Evolutionary conservation across 73 alveolate genomes (phyloP), one percentile per base, ranked within the genome.

Genomic region (Paramecium octaurelia): DNA sequence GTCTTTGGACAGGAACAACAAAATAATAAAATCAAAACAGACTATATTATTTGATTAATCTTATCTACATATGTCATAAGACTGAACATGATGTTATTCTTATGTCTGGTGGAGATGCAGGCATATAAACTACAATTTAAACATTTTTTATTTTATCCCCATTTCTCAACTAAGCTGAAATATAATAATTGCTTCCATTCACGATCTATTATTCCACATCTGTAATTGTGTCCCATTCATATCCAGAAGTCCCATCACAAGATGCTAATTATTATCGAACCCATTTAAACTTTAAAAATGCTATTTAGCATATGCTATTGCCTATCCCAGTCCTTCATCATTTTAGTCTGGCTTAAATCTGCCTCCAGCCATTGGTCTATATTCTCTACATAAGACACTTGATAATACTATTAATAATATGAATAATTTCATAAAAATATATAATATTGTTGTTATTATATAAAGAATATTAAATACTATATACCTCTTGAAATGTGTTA

Each of bases 341-440:
- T 31, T 73, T 73, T 34, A n/a, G 38, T 73, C 87, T 35, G 87
- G 87, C 9, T 73, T 38, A 20, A 29, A 38, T 73, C 8, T 73
- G 1, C 87, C 87, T 34, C 87, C 87, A 14, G 87, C 84, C 42
- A 64, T 64, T 21, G 84, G 84, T 64, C 84, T 64, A 64, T 64
- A 20, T 27, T 64, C 35, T 64, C 46, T 27, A 34, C 50, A 10
- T 27, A 64, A 27, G 9, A 34, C 46, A 18, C 42, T 64, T 12
- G 50, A 4, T 64, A 64, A 27, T 14, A 64, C 29, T 64, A 64
- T 3, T 64, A 34, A 12, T 27, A 64, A 31, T 27, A 64, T 34
- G 9, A 64, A 31, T 64, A 64, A 24, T 64, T 64, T 64, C 84
- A 64, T 64, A 5, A 64, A 54, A 16, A 54, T n/a, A 40, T 40